Evolutionary conservation across 768 basidiomycete species (phyloP).

Genomic region (Boletus insuetus): DNA sequence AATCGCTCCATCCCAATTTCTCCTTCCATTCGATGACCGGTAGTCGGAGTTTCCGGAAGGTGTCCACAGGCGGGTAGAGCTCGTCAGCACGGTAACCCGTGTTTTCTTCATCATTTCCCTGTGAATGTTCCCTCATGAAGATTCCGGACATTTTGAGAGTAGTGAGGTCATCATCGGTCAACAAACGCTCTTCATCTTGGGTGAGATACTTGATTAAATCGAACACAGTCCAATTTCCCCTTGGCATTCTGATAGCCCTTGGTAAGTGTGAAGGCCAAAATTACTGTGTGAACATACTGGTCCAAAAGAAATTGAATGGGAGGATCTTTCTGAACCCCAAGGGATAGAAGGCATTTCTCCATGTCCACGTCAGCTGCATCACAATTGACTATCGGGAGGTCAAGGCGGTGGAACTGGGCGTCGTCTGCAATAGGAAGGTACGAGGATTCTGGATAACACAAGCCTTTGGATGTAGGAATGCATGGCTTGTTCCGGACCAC

Average conservation of each 20-base stretch:
- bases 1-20: slow-evolving; percentile 65
- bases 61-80: slow-evolving; percentile 78
- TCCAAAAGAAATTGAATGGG: not conserved
- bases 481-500: slow-evolving; percentile 36
- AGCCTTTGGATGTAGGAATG: slow-evolving; percentile 52
- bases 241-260: not conserved
- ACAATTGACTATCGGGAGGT: not conserved
- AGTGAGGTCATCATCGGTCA: not conserved
- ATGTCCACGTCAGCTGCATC: not conserved
- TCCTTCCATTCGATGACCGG: slow-evolving; percentile 83
- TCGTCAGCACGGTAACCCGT: slow-evolving; percentile 58
- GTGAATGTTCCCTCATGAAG: slow-evolving; percentile 11
- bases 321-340: not conserved
- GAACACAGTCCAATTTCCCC: not conserved
- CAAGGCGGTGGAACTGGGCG: not conserved
- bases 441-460: slow-evolving; percentile 63
- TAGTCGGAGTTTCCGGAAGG: slow-evolving; percentile 63
- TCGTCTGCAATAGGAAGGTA: slow-evolving; percentile 82
- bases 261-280: not conserved
- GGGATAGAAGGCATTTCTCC: not conserved
- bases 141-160: not conserved
- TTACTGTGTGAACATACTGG: not conserved
- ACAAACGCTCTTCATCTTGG: not conserved
- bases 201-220: not conserved
- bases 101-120: slow-evolving; percentile 28